Percentiles rank a stretch among this genome's conserved stretches.
These are phyloP conservation scores for Globisporangium paddicum DNA, from an alignment of 352 stramenopile species.

Conservation along the genomic window DNA sequence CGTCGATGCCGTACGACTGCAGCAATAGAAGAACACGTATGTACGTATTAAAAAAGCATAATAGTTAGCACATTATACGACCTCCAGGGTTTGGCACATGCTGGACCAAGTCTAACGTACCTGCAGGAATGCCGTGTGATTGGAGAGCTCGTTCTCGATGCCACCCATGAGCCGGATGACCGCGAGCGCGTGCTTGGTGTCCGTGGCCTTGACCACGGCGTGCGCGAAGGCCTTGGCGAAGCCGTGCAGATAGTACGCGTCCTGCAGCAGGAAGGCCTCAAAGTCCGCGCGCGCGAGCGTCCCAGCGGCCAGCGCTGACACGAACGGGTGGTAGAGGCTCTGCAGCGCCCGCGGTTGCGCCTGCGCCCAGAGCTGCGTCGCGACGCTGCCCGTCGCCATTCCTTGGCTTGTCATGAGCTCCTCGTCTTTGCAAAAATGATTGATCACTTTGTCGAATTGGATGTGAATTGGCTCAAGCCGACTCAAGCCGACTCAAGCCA, in stretches of 20 bases:
- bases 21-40: neutral
- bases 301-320: slow-evolving; percentile 29
- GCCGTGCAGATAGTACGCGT: slow-evolving; percentile 47
- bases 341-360: slow-evolving; percentile 22
- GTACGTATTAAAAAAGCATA: no score
- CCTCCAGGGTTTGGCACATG: no score
- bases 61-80: no score
- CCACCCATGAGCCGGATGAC: slow-evolving; percentile 39
- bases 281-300: slow-evolving; percentile 29
- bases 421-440: no score
- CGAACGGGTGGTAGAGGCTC: slow-evolving; percentile 55
- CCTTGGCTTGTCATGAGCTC: neutral
- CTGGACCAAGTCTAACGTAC: no score
- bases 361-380: slow-evolving; percentile 29
- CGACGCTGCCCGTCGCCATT: slow-evolving; percentile 5
- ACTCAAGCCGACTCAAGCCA: neutral
- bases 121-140: slow-evolving; percentile 40
- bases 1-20: slow-evolving; percentile 38
- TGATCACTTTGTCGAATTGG: no score
- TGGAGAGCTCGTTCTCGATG: slow-evolving; percentile 41
- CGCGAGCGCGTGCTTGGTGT: slow-evolving; percentile 26
- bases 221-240: slow-evolving; percentile 50
- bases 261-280: slow-evolving; percentile 45
- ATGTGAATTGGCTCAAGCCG: no score
- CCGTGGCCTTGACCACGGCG: slow-evolving; percentile 34